These are phyloP conservation scores for Paecilomyces niveus DNA, from an alignment of 2,329 filamentous ascomycete genomes.

Conservation along the genomic window DNA sequence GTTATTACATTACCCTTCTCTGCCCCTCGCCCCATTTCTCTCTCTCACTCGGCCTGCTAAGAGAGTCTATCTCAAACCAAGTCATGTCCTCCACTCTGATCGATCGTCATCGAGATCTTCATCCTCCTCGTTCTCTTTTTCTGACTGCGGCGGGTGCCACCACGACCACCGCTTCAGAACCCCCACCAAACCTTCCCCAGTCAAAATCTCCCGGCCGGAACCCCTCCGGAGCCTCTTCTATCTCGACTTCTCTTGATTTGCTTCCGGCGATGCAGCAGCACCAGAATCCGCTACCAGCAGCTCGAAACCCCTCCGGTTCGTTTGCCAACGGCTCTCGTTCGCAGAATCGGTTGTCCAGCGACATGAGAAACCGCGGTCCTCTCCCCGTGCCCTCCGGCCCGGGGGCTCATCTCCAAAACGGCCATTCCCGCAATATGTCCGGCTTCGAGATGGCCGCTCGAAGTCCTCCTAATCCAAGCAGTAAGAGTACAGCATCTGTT, in stretches of 20 bases:
- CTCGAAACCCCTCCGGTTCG: slow-evolving; percentile 11
- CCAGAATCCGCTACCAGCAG: slow-evolving; percentile 9
- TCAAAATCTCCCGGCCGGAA: neutral
- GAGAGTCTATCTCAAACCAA: neutral
- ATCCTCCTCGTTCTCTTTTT: neutral
- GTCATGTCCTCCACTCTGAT: neutral
- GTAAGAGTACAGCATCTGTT: slow-evolving; percentile 26
- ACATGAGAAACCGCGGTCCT: slow-evolving; percentile 36
- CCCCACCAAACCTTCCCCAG: neutral
- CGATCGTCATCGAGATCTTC: neutral
- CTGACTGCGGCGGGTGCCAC: neutral
- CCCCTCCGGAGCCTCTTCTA: slow-evolving; percentile 1
- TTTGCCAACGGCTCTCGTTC: slow-evolving; percentile 15
- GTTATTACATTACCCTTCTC: neutral
- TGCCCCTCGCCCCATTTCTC: neutral
- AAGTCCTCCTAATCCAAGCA: slow-evolving; percentile 39
- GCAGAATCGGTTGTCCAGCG: slow-evolving; percentile 22
- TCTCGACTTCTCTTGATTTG: slow-evolving; percentile 5
- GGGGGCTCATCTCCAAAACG: slow-evolving; percentile 28
- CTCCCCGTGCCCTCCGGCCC: slow-evolving; percentile 28
- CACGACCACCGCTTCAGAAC: neutral
- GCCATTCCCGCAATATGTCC: slow-evolving; percentile 35
- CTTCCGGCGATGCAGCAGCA: slow-evolving; percentile 14
- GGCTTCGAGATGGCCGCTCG: slow-evolving; percentile 39
- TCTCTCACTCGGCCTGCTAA: neutral